Conservation (phyloP, 805 yeast genomes). For the Monosporozyma yasuniensis region DNA sequence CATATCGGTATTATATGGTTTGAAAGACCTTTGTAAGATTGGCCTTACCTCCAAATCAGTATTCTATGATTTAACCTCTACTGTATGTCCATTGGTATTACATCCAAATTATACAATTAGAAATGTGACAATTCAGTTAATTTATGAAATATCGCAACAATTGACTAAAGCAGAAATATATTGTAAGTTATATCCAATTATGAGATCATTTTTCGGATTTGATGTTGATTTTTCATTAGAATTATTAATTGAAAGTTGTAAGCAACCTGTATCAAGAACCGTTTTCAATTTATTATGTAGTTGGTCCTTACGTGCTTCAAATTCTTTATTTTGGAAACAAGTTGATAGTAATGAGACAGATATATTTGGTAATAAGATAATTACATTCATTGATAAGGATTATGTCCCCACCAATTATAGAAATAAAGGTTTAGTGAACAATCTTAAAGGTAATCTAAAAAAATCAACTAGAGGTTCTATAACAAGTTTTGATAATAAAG, state of each 20-base stretch:
- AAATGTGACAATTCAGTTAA: slow-evolving; percentile 52
- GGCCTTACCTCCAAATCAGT: slow-evolving; percentile 46
- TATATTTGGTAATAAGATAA: slow-evolving; percentile 37
- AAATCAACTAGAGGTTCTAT: slow-evolving; percentile 15
- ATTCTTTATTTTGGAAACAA: slow-evolving; percentile 75
- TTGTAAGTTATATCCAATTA: slow-evolving; percentile 74
- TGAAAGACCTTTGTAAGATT: slow-evolving; percentile 46
- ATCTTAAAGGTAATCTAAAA: slow-evolving; percentile 9
- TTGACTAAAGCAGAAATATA: slow-evolving; percentile 69
- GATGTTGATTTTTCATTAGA: slow-evolving; percentile 68
- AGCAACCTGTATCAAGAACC: slow-evolving; percentile 56
- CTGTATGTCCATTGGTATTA: slow-evolving; percentile 48
- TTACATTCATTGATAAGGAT: slow-evolving; percentile 22
- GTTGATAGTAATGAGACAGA: slow-evolving; percentile 31
- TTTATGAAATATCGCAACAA: slow-evolving; percentile 53
- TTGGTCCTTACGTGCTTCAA: slow-evolving; percentile 63
- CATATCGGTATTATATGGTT: slow-evolving; percentile 51
- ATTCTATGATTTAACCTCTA: slow-evolving; percentile 46
- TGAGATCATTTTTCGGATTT: slow-evolving; percentile 66
- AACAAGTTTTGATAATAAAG: slow-evolving; percentile 33
- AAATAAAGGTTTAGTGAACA: slow-evolving; percentile 12
- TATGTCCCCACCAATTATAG: slow-evolving; percentile 25
- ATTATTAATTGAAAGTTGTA: slow-evolving; percentile 55
- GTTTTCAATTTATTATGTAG: slow-evolving; percentile 53
- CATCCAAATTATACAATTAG: slow-evolving; percentile 88